Percentiles rank a stretch among this genome's conserved stretches.
Evolutionary conservation across 2,329 filamentous ascomycete species (phyloP).

Genomic region (Botryotinia narcissicola): DNA sequence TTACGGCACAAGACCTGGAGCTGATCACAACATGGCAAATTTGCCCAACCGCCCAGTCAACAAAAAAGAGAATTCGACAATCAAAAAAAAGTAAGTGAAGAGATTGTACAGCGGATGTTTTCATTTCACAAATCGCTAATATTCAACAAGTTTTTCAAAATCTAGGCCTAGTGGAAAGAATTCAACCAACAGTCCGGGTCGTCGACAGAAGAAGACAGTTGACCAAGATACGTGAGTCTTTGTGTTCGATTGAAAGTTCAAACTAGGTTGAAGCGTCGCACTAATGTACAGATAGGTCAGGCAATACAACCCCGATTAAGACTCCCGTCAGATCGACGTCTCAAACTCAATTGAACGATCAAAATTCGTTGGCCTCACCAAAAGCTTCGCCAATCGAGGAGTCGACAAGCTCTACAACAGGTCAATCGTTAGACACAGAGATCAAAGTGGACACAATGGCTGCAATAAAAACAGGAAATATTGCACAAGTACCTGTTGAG

Average conservation of each 20-base stretch:
- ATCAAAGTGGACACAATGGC: background rate
- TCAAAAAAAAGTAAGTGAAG: background rate
- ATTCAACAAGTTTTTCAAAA: background rate
- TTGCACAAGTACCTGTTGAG: background rate
- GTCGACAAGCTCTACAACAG: background rate
- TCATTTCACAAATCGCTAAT: background rate
- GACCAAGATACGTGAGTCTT: conserved; percentile 22
- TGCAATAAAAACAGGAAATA: background rate
- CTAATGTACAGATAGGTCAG: conserved; percentile 14
- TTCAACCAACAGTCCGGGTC: background rate
- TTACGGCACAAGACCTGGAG: background rate
- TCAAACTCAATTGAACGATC: background rate
- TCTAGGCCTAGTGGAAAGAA: conserved; percentile 10
- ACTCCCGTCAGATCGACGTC: conserved; percentile 4
- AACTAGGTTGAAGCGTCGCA: background rate
- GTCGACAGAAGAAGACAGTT: conserved; percentile 17
- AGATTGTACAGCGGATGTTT: no score
- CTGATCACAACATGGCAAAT: background rate
- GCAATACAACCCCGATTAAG: background rate
- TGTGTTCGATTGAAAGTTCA: background rate
- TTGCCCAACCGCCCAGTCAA: background rate
- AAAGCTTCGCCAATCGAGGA: no score
- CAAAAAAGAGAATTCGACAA: conserved; percentile 21
- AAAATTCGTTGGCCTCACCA: background rate
- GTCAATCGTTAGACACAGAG: background rate